Conservation (phyloP, 495 filamentous ascomycete genomes). For the Glonium stellatum region DNA sequence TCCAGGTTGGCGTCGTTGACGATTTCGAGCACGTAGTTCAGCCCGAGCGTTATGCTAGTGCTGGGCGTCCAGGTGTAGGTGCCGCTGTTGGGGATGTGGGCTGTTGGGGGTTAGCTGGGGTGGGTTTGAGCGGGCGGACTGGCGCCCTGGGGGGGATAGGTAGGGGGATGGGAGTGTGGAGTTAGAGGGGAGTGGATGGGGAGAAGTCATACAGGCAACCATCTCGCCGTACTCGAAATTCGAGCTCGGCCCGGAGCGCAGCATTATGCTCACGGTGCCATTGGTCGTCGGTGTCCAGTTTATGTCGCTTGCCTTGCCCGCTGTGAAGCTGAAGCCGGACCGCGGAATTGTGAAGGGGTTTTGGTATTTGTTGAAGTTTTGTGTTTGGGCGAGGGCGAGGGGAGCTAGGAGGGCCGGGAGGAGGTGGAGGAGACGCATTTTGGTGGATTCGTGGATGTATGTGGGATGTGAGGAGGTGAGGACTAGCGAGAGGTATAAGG, state of each 20-base stretch:
- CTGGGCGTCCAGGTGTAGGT: constrained; percentile 47
- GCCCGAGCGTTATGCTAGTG: constrained; percentile 28
- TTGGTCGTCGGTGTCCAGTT: constrained; percentile 49
- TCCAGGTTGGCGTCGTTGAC: neutral
- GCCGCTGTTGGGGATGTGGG: constrained; percentile 49
- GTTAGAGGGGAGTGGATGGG: too few relatives aligned
- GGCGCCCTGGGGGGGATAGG: constrained; percentile 1
- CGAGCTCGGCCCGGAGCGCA: constrained; percentile 46
- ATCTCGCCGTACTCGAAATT: constrained; percentile 41
- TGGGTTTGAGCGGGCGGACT: too few relatives aligned
- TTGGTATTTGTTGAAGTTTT: constrained; percentile 1
- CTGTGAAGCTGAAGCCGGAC: constrained; percentile 42
- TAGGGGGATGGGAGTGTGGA: neutral
- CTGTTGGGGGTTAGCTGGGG: neutral
- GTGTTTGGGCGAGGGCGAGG: constrained; percentile 10
- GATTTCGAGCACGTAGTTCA: neutral
- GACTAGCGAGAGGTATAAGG: neutral
- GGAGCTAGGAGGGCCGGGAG: constrained; percentile 14
- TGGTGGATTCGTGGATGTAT: neutral
- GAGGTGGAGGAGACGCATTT: constrained; percentile 17
- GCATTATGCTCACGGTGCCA: constrained; percentile 48
- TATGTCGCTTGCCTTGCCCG: constrained; percentile 47
- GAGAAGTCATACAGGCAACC: constrained; percentile 31
- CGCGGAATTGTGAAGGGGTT: constrained; percentile 52
- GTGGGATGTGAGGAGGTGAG: neutral